Evolutionary conservation across 768 basidiomycete species (phyloP), one percentile per base, ranked within the genome.

Genomic region (Suillus variegatus): DNA sequence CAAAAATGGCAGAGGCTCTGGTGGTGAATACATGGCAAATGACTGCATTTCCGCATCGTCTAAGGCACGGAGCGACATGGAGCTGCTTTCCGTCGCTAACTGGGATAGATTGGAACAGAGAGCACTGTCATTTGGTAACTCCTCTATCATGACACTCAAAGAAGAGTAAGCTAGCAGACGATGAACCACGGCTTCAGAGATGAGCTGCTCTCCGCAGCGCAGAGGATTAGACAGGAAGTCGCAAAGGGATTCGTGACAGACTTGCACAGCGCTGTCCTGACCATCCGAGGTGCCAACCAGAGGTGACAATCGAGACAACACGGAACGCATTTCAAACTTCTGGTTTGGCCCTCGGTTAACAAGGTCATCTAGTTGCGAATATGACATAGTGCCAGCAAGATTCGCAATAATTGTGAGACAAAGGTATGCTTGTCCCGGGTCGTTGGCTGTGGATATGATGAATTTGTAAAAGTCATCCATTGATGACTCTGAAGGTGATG

Each of bases 211-310:
- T 43, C 40, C 25, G 16, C 57, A 28, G 25, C 38, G 57, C 10
- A 20, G 25, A 28, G 22, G 25, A 0, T 60, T 10, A 10, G 16
- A 60, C 25, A 60, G 18, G 18, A 41, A 60, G 7, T 43, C 40
- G 18, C 16, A 28, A 28, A 60, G 40, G 18, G 57, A 60, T 28
- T 60, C 57, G 18, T 60, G 57, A 43, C 57, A 60, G 18, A 60
- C 3, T 60, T 43, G 40, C 18, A 25, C 40, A 16, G 25, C 25
- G 2, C 40, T 20, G 18, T 28, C 25, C 0, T 12, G 16, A 18
- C 40, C 18, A 28, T 41, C 25, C 0, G 57, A 10, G 6, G 12
- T 43, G 18, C 22, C 6, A 43, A 60, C 40, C 16, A 60, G 57
- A 20, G 57, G 25, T 20, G 57, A 22, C 9, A 60, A 28, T 18